Base-by-base conservation (phyloP, 1,139 yeast genomes). In the Geotrichum candidum region DNA sequence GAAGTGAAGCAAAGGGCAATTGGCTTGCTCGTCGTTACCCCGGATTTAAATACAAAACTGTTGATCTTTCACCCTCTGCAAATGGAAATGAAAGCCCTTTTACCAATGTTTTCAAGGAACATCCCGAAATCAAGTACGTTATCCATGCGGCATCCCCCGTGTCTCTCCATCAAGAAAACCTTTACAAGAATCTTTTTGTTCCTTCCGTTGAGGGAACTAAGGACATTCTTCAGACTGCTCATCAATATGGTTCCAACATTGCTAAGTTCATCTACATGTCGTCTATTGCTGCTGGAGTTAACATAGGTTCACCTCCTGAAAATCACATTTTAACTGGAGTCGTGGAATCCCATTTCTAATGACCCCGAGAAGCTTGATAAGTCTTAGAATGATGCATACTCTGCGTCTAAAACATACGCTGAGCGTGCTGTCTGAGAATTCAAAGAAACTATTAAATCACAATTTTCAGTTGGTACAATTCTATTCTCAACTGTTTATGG, bases 1-100 rank as follows among this genome's bases (percentile, higher is more conserved):
- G 90, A 69, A 75, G 83, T 1, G 75, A 75, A 54, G 75, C 70
- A 0, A 82, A 82, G 69, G 86, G 84, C n/a, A 80, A 79, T 45
- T 74, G 73, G 59, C 76, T 80, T 68, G 66, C 57, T n/a, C 70
- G 63, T 68, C 73, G 63, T 66, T 72, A 18, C 33, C 54, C 54
- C 1, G 54, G 29, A 15, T 38, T 83, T 64, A 62, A 74, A 46
- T 78, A 78, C 66, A 53, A 33, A 9, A 51, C 82, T 31, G 86
- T 85, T 22, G 69, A 73, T 78, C 45, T 69, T 71, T 6, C 66
- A 64, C 1, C 66, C 66, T 18, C 18, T 18, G 18, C 18, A 18
- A 18, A 18, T 18, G 18, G 18, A 18, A 18, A 18, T 18, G 18
- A 18, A 1, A 18, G 18, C 18, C 18, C 18, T 1, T 18, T 18